Evolutionary conservation across 371 early-diverging fungal species (phyloP).

Genomic region (Batkoa obscura): DNA sequence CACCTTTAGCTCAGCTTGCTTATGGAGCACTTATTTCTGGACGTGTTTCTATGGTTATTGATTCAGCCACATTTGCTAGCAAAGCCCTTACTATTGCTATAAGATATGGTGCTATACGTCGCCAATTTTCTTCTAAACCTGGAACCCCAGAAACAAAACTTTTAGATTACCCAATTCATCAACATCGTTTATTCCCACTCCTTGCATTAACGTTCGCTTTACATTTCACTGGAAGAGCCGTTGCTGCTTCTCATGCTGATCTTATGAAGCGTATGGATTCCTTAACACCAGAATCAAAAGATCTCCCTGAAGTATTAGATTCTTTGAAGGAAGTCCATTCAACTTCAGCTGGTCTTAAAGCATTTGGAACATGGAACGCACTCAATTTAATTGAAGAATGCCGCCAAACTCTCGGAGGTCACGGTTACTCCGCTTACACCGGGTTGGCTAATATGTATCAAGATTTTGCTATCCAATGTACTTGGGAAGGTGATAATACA

Average conservation of each 20-base stretch:
- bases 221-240: slow-evolving; percentile 49
- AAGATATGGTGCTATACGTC: slow-evolving; percentile 56
- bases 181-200: slow-evolving; percentile 55
- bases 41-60: slow-evolving; percentile 34
- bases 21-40: slow-evolving; percentile 70
- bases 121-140: slow-evolving; percentile 53
- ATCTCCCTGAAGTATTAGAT: slow-evolving; percentile 43
- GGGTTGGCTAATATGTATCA: slow-evolving; percentile 52
- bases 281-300: not conserved
- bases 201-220: slow-evolving; percentile 63
- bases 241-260: slow-evolving; percentile 41
- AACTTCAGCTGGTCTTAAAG: slow-evolving; percentile 67
- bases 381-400: slow-evolving; percentile 58
- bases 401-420: slow-evolving; percentile 74
- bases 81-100: slow-evolving; percentile 60
- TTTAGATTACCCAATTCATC: slow-evolving; percentile 60
- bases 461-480: slow-evolving; percentile 47
- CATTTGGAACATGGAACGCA: slow-evolving; percentile 50
- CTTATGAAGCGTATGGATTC: slow-evolving; percentile 24
- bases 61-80: slow-evolving; percentile 31
- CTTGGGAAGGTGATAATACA: slow-evolving; percentile 76
- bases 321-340: slow-evolving; percentile 63
- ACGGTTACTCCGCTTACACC: slow-evolving; percentile 64
- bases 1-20: slow-evolving; percentile 51
- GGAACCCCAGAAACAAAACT: slow-evolving; percentile 44